Conservation (phyloP, 805 yeast genomes). For the Ogataea trehaloabstinens region DNA sequence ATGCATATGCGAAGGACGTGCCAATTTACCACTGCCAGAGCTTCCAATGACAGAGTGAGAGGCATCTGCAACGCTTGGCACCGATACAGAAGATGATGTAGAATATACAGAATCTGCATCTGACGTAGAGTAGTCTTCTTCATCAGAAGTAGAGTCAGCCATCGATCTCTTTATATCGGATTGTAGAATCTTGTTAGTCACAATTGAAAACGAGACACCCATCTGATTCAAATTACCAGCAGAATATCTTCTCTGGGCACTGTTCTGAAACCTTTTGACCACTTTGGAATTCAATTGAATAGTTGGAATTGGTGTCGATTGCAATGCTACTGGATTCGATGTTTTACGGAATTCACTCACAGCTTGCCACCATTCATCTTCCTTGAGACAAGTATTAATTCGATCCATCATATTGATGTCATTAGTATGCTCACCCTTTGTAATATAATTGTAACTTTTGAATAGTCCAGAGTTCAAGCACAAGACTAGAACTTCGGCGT, state of each 20-base stretch:
- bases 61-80: constrained; percentile 1
- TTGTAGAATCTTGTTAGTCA: constrained; percentile 50
- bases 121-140: constrained; percentile 21
- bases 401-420: constrained; percentile 35
- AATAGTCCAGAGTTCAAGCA: constrained; percentile 59
- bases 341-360: constrained; percentile 53
- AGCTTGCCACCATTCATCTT: constrained; percentile 88
- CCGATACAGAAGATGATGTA: constrained; percentile 16
- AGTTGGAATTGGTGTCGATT: constrained; percentile 13
- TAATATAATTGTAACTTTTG: constrained; percentile 68
- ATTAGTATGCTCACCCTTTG: constrained; percentile 56
- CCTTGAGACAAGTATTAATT: constrained; percentile 49
- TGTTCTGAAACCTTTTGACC: constrained; percentile 28
- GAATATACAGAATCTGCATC: constrained; percentile 27
- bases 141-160: constrained; percentile 25
- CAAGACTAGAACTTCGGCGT: constrained; percentile 73
- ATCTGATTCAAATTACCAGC: constrained; percentile 68
- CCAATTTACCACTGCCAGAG: neutral
- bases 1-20: constrained; percentile 13
- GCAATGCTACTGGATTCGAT: neutral
- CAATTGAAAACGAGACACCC: constrained; percentile 80
- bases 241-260: constrained; percentile 42
- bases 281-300: constrained; percentile 24
- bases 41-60: neutral
- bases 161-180: constrained; percentile 28